Conservation (phyloP, 345 rosid species). For the Lumnitzera littorea region DNA sequence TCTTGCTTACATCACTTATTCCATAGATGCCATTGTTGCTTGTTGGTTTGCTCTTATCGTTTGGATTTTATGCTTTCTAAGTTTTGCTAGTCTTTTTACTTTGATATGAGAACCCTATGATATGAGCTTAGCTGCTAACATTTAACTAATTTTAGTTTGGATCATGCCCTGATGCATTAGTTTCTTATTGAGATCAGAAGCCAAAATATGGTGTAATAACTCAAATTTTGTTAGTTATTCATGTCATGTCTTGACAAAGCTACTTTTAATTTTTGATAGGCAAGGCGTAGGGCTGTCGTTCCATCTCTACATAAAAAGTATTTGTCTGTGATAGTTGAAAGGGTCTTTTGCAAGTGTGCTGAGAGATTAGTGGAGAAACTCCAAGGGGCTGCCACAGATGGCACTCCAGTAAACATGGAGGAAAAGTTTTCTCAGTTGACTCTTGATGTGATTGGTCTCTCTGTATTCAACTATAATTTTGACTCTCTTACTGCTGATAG, state of each 20-base stretch:
- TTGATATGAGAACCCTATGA: no score
- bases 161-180: no score
- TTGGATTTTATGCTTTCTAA: no score
- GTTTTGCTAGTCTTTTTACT: no score
- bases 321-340: conserved; percentile 78
- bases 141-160: no score
- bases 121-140: no score
- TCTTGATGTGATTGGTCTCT: conserved; percentile 84
- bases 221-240: background rate
- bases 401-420: conserved; percentile 88
- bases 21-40: no score
- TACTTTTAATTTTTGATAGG: conserved; percentile 30
- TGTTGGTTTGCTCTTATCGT: no score
- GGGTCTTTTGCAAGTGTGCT: conserved; percentile 86
- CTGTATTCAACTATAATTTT: conserved; percentile 79
- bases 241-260: background rate
- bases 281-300: conserved; percentile 81
- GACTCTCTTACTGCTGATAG: conserved; percentile 73
- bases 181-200: background rate
- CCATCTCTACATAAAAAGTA: conserved; percentile 95
- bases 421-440: conserved; percentile 84
- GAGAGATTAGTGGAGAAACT: conserved; percentile 87
- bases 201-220: background rate
- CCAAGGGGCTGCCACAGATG: conserved; percentile 54
- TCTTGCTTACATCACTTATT: no score